phyloP scores from a whole-genome alignment of 2,329 filamentous ascomycete genomes.

The Aspergillus fijiensis region DNA sequence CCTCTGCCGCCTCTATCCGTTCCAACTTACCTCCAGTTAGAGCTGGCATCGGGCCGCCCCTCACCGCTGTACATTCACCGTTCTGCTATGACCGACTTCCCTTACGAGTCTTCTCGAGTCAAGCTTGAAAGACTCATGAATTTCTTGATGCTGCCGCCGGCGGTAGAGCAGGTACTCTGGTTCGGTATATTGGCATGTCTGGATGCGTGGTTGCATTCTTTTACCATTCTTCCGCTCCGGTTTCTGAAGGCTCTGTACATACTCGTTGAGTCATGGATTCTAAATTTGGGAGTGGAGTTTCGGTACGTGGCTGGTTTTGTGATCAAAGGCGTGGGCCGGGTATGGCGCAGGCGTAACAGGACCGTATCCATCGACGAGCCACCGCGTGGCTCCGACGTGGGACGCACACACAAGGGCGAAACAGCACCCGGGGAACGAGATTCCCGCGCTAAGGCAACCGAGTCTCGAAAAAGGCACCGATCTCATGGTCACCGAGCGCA shows the following conservation, averaged over 20 bases:
- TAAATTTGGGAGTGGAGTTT: slow-evolving; percentile 69
- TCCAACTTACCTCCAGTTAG: slow-evolving; percentile 65
- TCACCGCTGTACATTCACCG: slow-evolving; percentile 65
- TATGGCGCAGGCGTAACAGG: slow-evolving; percentile 64
- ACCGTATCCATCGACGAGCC: slow-evolving; percentile 16
- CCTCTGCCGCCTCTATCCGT: slow-evolving; percentile 63
- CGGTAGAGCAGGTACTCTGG: slow-evolving; percentile 77
- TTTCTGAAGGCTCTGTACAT: slow-evolving; percentile 80
- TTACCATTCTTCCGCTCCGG: slow-evolving; percentile 88
- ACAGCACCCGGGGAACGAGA: slow-evolving; percentile 23
- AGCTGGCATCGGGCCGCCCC: slow-evolving; percentile 60
- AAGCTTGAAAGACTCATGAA: slow-evolving; percentile 92
- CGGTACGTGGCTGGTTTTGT: slow-evolving; percentile 73
- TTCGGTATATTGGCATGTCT: slow-evolving; percentile 91
- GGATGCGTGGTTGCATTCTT: slow-evolving; percentile 94
- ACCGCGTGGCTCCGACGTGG: slow-evolving; percentile 20
- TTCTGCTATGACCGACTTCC: slow-evolving; percentile 58
- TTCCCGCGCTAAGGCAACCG: slow-evolving; percentile 15
- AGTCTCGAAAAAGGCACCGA: slow-evolving; percentile 29
- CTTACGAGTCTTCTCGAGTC: slow-evolving; percentile 88
- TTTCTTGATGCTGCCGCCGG: slow-evolving; percentile 76
- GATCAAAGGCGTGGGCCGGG: slow-evolving; percentile 72
- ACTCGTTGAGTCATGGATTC: slow-evolving; percentile 73
- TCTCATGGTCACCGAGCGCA: slow-evolving; percentile 41
- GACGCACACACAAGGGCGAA: slow-evolving; percentile 22